These are phyloP conservation scores for Fragaria nilgerrensis DNA, from an alignment of 306 rosid species.

Conservation along the genomic window DNA sequence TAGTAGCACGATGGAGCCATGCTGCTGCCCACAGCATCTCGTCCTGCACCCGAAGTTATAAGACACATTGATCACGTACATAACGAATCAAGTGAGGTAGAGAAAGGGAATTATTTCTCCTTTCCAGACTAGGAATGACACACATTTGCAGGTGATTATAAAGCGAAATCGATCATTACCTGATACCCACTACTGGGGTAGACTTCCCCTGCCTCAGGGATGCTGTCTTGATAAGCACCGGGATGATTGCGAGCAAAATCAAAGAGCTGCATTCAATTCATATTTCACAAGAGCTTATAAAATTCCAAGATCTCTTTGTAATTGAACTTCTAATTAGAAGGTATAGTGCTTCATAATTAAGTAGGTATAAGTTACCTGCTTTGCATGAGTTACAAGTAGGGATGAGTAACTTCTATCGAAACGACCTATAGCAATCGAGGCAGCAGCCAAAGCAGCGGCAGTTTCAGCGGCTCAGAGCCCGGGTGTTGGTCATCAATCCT, in stretches of 20 bases:
- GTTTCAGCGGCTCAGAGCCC: slow-evolving; percentile 38
- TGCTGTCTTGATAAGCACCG: background rate
- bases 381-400: slow-evolving; percentile 31
- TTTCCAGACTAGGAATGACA: background rate
- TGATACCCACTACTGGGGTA: background rate
- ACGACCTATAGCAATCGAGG: slow-evolving; percentile 36
- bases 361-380: background rate
- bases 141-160: too few species aligned
- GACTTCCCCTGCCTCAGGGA: background rate
- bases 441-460: slow-evolving; percentile 53
- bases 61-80: background rate
- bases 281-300: background rate
- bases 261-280: background rate
- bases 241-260: background rate
- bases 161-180: background rate
- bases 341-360: background rate
- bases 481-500: slow-evolving; percentile 43
- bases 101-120: background rate
- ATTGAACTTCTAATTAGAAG: background rate
- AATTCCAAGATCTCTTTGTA: background rate
- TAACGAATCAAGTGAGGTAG: background rate
- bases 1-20: background rate
- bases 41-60: background rate
- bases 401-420: slow-evolving; percentile 20
- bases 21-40: background rate